Conservation (phyloP, 2,329 filamentous ascomycete genomes). For the Alternaria sp. region DNA sequence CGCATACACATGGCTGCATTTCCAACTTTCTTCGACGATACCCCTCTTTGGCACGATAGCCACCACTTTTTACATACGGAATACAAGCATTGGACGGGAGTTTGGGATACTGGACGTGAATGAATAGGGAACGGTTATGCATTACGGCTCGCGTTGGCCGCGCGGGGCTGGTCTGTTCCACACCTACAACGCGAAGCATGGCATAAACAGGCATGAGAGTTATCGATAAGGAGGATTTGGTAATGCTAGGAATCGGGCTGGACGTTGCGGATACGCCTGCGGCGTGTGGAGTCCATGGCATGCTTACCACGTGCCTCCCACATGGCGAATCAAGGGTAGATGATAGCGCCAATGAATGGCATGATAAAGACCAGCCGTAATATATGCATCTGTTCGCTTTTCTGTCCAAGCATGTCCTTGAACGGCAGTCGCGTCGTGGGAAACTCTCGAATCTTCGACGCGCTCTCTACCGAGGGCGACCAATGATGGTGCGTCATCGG, state of each 20-base stretch:
- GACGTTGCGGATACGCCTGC: conserved; percentile 3
- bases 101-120: conserved; percentile 29
- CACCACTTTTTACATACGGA: conserved; percentile 31
- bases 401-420: neutral
- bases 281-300: conserved; percentile 5
- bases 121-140: conserved; percentile 13
- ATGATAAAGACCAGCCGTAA: conserved; percentile 2
- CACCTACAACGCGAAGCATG: conserved; percentile 3
- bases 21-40: conserved; percentile 48
- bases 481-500: conserved; percentile 23
- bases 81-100: conserved; percentile 48
- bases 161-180: conserved; percentile 5
- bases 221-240: conserved; percentile 19
- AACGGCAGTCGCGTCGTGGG: conserved; percentile 10
- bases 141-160: conserved; percentile 3
- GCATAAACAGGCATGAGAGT: conserved; percentile 13
- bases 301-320: neutral
- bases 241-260: conserved; percentile 11
- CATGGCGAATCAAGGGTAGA: conserved; percentile 3
- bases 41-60: conserved; percentile 38
- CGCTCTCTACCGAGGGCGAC: conserved; percentile 19
- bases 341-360: neutral
- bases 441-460: conserved; percentile 24
- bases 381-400: conserved; percentile 8
- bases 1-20: conserved; percentile 35